phyloP scores from a whole-genome alignment of 805 yeast genomes.

The Priceomyces melissophilus region DNA sequence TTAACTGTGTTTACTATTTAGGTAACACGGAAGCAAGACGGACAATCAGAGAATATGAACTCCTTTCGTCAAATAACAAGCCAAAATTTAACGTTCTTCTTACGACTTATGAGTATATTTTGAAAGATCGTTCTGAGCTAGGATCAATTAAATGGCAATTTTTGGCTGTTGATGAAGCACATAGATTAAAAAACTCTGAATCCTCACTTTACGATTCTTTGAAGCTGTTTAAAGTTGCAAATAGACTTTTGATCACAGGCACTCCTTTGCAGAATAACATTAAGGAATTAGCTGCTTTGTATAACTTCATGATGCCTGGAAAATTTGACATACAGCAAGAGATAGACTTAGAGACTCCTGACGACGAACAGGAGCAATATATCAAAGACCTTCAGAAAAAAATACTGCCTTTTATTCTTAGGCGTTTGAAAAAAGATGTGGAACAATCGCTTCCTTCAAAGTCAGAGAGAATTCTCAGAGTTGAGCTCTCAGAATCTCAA shows the following conservation, averaged over 20 bases:
- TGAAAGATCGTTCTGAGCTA: slow-evolving; percentile 79
- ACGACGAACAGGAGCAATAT: slow-evolving; percentile 81
- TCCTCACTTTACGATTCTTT: slow-evolving; percentile 89
- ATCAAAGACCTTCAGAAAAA: slow-evolving; percentile 81
- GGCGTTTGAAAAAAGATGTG: slow-evolving; percentile 95
- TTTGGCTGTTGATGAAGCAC: slow-evolving; percentile 98
- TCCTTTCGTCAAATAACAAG: slow-evolving; percentile 61
- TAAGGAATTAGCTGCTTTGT: slow-evolving; percentile 91
- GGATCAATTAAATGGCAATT: slow-evolving; percentile 92
- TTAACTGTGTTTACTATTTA: slow-evolving; percentile 87
- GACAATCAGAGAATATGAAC: slow-evolving; percentile 80
- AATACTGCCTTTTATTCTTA: slow-evolving; percentile 85
- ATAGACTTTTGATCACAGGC: slow-evolving; percentile 90
- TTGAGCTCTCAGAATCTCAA: slow-evolving; percentile 91
- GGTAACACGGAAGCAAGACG: slow-evolving; percentile 88
- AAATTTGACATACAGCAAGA: slow-evolving; percentile 86
- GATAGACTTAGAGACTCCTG: slow-evolving; percentile 89
- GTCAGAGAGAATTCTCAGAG: slow-evolving; percentile 91
- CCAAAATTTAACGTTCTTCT: slow-evolving; percentile 87
- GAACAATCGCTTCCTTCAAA: slow-evolving; percentile 95
- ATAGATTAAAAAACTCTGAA: slow-evolving; percentile 90
- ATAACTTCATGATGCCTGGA: slow-evolving; percentile 96
- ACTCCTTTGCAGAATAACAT: slow-evolving; percentile 96
- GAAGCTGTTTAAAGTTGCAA: slow-evolving; percentile 74
- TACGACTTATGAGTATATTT: slow-evolving; percentile 94